phyloP scores from a whole-genome alignment of 179 eudicot species.

The Beta corolliflora region DNA sequence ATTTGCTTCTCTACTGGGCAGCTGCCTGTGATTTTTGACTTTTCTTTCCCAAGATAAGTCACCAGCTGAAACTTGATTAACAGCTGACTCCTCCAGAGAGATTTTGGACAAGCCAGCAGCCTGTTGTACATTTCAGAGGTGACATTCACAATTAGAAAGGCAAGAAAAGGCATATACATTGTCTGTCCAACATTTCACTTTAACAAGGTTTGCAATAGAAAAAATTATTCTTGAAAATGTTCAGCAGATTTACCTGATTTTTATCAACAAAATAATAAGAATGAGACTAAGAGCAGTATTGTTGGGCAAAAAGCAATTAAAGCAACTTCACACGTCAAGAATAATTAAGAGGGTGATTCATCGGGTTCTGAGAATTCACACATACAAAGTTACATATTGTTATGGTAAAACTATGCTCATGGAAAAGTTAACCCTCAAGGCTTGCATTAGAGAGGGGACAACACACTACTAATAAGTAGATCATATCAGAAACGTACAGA shows the following conservation, averaged over 20 bases:
- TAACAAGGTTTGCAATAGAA: neutral
- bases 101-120: neutral
- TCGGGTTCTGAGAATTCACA: neutral
- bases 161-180: conserved; percentile 18
- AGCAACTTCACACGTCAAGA: neutral
- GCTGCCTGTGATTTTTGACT: neutral
- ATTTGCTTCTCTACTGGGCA: conserved; percentile 23
- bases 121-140: conserved; percentile 15
- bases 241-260: conserved; percentile 15
- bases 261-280: neutral
- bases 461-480: neutral
- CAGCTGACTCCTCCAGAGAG: neutral
- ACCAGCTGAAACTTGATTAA: conserved; percentile 10
- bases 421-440: neutral
- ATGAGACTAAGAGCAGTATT: conserved; percentile 1
- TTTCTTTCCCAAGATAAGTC: conserved; percentile 1
- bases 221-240: conserved; percentile 10
- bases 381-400: neutral
- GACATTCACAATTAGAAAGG: conserved; percentile 15
- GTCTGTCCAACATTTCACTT: neutral
- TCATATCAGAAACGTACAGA: neutral
- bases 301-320: neutral
- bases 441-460: neutral
- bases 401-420: neutral
- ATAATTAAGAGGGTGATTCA: neutral